Percentiles rank a stretch among this genome's conserved stretches.
Conservation (phyloP, 345 rosid species). For the Sonneratia caseolaris region DNA sequence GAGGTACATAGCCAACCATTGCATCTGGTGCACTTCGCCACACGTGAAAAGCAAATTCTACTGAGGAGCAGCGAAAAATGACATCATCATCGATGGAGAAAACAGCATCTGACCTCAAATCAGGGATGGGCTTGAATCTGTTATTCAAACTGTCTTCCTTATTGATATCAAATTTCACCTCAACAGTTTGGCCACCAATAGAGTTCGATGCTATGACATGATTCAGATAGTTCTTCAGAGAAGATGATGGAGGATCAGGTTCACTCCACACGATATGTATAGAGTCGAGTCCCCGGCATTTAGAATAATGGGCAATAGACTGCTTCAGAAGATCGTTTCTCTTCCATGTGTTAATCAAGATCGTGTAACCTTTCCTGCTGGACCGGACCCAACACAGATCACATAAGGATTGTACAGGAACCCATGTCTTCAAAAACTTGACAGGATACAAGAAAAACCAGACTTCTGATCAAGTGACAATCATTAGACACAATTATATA, state of each 20-base stretch:
- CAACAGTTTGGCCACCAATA: conserved; percentile 32
- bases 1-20: conserved; percentile 96
- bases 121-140: conserved; percentile 73
- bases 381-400: background rate
- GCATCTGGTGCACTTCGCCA: conserved; percentile 85
- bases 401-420: background rate
- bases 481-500: background rate
- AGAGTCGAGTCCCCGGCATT: conserved; percentile 66
- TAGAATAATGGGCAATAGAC: conserved; percentile 70
- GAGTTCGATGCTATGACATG: conserved; percentile 35
- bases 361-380: conserved; percentile 69
- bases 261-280: conserved; percentile 97
- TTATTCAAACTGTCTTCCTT: conserved; percentile 91
- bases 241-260: conserved; percentile 77
- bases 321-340: conserved; percentile 83
- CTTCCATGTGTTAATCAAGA: conserved; percentile 92
- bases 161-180: conserved; percentile 64
- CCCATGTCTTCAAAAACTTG: background rate
- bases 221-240: conserved; percentile 42
- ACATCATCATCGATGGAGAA: conserved; percentile 90
- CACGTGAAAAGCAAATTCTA: conserved; percentile 80
- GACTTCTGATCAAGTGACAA: background rate
- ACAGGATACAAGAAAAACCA: background rate
- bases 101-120: conserved; percentile 71
- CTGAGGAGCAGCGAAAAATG: conserved; percentile 75